Evolutionary conservation across 2,329 filamentous ascomycete genomes (phyloP).

Genomic region (Fusarium piperis): DNA sequence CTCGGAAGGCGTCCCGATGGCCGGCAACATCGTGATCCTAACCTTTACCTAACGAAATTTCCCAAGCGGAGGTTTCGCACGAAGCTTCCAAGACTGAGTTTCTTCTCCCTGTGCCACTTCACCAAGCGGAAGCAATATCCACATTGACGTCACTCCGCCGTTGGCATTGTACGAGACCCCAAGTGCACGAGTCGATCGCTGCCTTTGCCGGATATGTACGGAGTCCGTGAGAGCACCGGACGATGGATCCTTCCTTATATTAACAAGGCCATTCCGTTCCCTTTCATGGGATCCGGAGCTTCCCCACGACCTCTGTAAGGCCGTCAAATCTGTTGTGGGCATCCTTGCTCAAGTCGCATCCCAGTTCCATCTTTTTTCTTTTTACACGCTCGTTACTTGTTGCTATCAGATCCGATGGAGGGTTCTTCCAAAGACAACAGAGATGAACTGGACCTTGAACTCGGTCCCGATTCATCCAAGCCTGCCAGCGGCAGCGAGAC

Average conservation of each 20-base stretch:
- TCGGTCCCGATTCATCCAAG: conserved; percentile 16
- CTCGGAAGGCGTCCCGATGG: conserved; percentile 26
- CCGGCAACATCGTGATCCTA: conserved; percentile 22
- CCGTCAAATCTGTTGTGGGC: conserved; percentile 14
- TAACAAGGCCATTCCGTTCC: conserved; percentile 24
- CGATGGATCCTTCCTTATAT: conserved; percentile 27
- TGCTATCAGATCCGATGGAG: conserved; percentile 28
- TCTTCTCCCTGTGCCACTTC: conserved; percentile 21
- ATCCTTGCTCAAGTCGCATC: conserved; percentile 19
- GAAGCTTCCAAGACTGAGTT: conserved; percentile 19
- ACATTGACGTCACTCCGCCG: conserved; percentile 34
- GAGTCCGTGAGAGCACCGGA: conserved; percentile 10
- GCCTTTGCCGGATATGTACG: conserved; percentile 29
- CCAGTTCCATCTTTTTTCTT: conserved; percentile 21
- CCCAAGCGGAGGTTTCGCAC: conserved; percentile 28
- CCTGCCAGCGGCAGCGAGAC: conserved; percentile 5
- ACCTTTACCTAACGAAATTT: conserved; percentile 33
- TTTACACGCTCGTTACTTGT: conserved; percentile 22
- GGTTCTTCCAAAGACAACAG: conserved; percentile 27
- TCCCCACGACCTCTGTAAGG: conserved; percentile 22
- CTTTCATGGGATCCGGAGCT: not conserved
- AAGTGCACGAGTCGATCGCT: conserved; percentile 26
- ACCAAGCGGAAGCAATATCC: conserved; percentile 11
- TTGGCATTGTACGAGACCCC: conserved; percentile 24
- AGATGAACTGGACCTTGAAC: conserved; percentile 37